Evolutionary conservation across 2,329 filamentous ascomycete species (phyloP).

Genomic region (Trichophyton rubrum): DNA sequence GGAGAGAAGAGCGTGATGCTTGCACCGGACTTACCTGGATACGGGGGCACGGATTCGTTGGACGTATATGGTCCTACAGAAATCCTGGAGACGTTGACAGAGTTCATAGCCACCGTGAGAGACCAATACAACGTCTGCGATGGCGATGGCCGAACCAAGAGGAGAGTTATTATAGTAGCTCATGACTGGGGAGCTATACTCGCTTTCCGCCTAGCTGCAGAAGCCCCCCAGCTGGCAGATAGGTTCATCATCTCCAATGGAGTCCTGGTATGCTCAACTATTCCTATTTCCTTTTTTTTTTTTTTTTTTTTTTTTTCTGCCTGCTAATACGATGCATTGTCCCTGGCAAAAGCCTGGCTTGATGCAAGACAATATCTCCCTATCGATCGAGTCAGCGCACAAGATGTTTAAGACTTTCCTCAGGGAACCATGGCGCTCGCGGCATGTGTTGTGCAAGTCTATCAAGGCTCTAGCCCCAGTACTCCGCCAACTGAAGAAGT

Average conservation of each 20-base stretch:
- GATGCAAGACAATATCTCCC: conserved; percentile 30
- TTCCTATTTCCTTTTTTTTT: background rate
- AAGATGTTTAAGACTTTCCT: conserved; percentile 41
- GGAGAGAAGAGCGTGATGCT: conserved; percentile 35
- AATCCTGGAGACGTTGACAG: conserved; percentile 41
- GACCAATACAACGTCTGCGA: conserved; percentile 32
- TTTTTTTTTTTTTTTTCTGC: background rate
- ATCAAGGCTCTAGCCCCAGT: conserved; percentile 35
- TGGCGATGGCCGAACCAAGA: conserved; percentile 16
- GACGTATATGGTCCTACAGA: conserved; percentile 38
- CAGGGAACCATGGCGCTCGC: conserved; percentile 32
- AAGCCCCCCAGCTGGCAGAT: conserved; percentile 44
- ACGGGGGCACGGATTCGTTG: conserved; percentile 45
- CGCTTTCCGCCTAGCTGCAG: conserved; percentile 44
- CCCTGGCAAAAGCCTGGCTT: conserved; percentile 27
- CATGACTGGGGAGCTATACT: conserved; percentile 47
- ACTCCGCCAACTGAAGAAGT: conserved; percentile 36
- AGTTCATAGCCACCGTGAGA: conserved; percentile 42
- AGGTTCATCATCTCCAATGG: conserved; percentile 44
- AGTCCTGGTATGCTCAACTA: conserved; percentile 35
- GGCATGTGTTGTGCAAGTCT: conserved; percentile 35
- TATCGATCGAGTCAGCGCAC: conserved; percentile 30
- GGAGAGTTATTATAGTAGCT: conserved; percentile 37
- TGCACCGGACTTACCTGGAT: conserved; percentile 47
- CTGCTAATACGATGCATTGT: background rate